Base-by-base conservation (phyloP, 495 filamentous ascomycete species). In the Trichoderma erinaceum region DNA sequence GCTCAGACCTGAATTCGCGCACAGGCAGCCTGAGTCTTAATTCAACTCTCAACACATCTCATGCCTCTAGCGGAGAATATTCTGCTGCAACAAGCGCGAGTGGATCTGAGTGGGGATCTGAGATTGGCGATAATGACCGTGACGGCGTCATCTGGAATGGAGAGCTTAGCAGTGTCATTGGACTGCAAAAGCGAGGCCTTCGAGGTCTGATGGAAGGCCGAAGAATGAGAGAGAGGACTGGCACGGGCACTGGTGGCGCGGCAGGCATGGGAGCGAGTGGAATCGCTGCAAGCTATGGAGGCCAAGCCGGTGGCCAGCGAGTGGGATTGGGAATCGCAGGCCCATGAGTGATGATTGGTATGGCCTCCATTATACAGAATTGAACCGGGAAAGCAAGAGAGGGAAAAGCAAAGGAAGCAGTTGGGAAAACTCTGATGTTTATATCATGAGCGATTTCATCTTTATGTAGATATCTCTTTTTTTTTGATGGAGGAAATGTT, bases 161-260 rank as follows among this genome's bases (percentile, higher is more conserved):
- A 15, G 89, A 93, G 73, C 72, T 97, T 35, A 96, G 92, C 76
- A 91, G 91, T 65, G 94, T 97, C n/a, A 96, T 99, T 68, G 95
- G 95, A 0, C 72, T 99, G 68, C 95, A 99, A 81, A 99, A 98
- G 80, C 82, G 95, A 43, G 95, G 95, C 0, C 74, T 99, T 67
- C 86, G 93, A 63, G 95, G 95, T 0, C 76, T 99, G 74, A 97
- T 98, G 95, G 95, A 99, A 78, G 95, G 95, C 16, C 81, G 95
- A 44, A 83, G 93, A 66, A 87, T 97, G 81, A 81, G 95, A 65
- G 93, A 95, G 72, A 77, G 90, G 35, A 76, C 74, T 11, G 78
- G 78, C 21, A 78, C 78, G 61, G 74, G 72, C 29, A 56, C 69
- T 12, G 65, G 64, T 25, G 41, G 41, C 21, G 35, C 63, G 35